Conservation (phyloP, 2,329 filamentous ascomycete species). For the Orbilia blumenaviensis region DNA sequence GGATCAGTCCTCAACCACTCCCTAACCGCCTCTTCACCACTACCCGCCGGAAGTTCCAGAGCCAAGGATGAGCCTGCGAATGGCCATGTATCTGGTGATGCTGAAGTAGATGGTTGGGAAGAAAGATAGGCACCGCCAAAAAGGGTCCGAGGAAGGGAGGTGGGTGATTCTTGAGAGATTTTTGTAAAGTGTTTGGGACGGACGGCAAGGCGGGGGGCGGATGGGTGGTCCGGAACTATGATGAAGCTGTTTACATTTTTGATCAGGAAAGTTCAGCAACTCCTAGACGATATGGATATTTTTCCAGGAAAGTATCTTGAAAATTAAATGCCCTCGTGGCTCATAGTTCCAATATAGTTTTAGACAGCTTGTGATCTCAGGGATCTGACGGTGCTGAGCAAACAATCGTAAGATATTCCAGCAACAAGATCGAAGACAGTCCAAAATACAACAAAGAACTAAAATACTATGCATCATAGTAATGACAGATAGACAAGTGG, state of each 20-base stretch:
- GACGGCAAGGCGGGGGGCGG: conserved; percentile 33
- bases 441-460: too few species aligned
- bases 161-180: conserved; percentile 15
- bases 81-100: neutral
- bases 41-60: conserved; percentile 34
- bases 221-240: conserved; percentile 43
- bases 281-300: too few species aligned
- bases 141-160: conserved; percentile 2
- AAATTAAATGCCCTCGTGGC: too few species aligned
- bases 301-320: too few species aligned
- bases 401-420: too few species aligned
- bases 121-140: conserved; percentile 46
- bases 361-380: too few species aligned
- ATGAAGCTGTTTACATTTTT: conserved; percentile 48
- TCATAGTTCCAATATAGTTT: too few species aligned
- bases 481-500: too few species aligned
- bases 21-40: conserved; percentile 29
- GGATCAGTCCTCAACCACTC: conserved; percentile 43
- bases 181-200: conserved; percentile 43
- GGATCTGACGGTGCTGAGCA: too few species aligned
- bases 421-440: too few species aligned
- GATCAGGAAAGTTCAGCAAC: too few species aligned
- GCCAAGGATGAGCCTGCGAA: conserved; percentile 32
- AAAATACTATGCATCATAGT: too few species aligned
- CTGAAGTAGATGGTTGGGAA: conserved; percentile 18